These are phyloP conservation scores for Elymus sibiricus DNA, from an alignment of 176 grass and related monocot genomes.

Conservation along the genomic window DNA sequence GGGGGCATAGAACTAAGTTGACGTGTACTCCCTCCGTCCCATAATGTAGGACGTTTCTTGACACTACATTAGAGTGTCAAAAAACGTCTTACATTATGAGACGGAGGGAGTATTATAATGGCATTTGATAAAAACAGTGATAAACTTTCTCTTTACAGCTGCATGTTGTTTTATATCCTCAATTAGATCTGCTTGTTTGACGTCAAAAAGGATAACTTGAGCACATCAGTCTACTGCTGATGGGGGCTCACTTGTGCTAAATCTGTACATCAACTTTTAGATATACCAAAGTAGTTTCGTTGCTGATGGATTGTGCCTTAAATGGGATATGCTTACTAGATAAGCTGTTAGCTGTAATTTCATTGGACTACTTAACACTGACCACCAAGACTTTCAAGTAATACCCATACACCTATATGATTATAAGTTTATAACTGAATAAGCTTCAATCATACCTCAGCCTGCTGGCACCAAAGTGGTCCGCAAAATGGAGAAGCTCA, in stretches of 20 bases:
- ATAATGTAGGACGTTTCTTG: too few relatives aligned
- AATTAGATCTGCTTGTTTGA: constrained; percentile 19
- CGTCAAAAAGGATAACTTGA: neutral
- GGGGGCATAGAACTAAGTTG: neutral
- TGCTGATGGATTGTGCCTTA: neutral
- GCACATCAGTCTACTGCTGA: neutral
- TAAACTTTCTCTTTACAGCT: neutral
- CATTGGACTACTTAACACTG: neutral
- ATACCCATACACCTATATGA: neutral
- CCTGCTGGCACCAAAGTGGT: constrained; percentile 72
- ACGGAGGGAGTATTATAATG: too few relatives aligned
- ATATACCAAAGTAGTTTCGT: neutral
- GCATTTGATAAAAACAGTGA: constrained; percentile 13
- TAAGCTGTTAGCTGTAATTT: constrained; percentile 15
- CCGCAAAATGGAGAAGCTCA: constrained; percentile 76
- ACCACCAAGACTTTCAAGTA: constrained; percentile 10
- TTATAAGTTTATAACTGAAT: neutral
- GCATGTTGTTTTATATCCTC: neutral
- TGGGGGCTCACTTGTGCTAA: neutral
- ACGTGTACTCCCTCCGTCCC: too few relatives aligned
- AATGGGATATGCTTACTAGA: neutral
- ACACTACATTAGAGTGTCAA: too few relatives aligned
- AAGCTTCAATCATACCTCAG: constrained; percentile 60
- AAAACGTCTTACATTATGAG: too few relatives aligned
- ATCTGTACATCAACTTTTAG: neutral